Base-by-base conservation (phyloP, 495 filamentous ascomycete species). In the Aspergillus biplanus region DNA sequence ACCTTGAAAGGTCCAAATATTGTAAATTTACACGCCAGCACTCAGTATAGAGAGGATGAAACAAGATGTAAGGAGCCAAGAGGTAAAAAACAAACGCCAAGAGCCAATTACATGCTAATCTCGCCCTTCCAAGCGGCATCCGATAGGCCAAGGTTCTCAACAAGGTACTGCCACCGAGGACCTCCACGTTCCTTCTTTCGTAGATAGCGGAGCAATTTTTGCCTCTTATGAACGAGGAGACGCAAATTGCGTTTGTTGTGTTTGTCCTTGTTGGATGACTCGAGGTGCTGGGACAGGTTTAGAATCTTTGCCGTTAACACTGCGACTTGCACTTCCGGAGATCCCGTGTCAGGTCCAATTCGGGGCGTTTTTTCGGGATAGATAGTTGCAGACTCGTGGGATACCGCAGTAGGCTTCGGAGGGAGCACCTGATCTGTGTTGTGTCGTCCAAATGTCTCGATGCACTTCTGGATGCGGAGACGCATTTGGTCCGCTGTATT, bases 251-350 rank as follows among this genome's bases (percentile, higher is more conserved):
- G 85, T 83, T 95, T 97, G 77, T 97, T 97, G 67, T 92, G 85
- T 80, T 95, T 97, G 72, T 99, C 95, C 68, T 87, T 80, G 54
- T 80, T 81, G 56, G 73, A 68, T 5, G 72, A 75, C 57, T 91
- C 70, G 27, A 83, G 70, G 56, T 84, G 81, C 63, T 87, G 79
- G 35, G 89, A 86, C 54, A 98, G 74, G 48, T 90, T 89, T 57
- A 91, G 77, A 69, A 99, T 99, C 82, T 97, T 97, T 52, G 91
- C 85, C 8, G 95, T 99, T 72, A 99, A 76, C 66, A 99, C 95
- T n/a, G 92, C 93, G 65, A 93, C 92, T 81, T 99, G 95, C 50
- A 99, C 95, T 76, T 99, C 95, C 18, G 90, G 89, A 58, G 90
- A 94, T 4, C 95, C 95, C 9, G 93, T 97, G 74, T 99, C 95